Evolutionary conservation across 257 asterid species (phyloP).

Genomic region (Fraxinus anomala): DNA sequence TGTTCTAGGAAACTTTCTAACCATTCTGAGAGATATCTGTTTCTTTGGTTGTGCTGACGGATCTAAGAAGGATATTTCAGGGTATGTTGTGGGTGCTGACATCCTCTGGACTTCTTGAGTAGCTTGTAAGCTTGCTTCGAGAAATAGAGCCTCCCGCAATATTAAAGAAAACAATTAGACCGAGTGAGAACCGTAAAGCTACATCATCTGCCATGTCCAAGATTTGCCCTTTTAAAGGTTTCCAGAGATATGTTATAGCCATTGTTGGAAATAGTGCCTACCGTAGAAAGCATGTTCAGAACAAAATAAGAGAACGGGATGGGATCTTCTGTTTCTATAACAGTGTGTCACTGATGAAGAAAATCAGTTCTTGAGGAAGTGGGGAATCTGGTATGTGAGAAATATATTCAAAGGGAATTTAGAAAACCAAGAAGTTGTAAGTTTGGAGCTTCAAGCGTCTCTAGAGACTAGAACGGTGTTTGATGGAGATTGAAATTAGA

Average conservation of each 20-base stretch:
- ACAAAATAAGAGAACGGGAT: constrained; percentile 57
- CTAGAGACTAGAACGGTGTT: constrained; percentile 11
- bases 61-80: constrained; percentile 28
- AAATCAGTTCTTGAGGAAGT: constrained; percentile 81
- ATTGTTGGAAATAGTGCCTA: constrained; percentile 75
- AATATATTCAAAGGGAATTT: constrained; percentile 70
- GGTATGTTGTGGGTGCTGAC: constrained; percentile 48
- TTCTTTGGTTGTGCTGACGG: constrained; percentile 42
- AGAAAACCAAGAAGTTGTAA: constrained; percentile 28
- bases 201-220: constrained; percentile 26
- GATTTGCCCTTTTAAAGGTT: constrained; percentile 74
- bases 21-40: constrained; percentile 66
- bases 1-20: constrained; percentile 62
- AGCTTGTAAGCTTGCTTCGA: constrained; percentile 54
- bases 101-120: constrained; percentile 55
- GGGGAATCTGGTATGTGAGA: constrained; percentile 79
- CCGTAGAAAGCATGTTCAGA: constrained; percentile 57
- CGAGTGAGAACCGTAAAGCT: constrained; percentile 26
- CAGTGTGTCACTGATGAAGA: constrained; percentile 81
- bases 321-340: constrained; percentile 72
- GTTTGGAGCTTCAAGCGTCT: constrained; percentile 64
- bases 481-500: no score
- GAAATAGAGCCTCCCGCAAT: constrained; percentile 68
- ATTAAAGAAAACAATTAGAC: constrained; percentile 48
- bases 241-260: constrained; percentile 70